These are phyloP conservation scores for Pilaira anomala DNA, from an alignment of 192 early-diverging fungal species.

Conservation along the genomic window DNA sequence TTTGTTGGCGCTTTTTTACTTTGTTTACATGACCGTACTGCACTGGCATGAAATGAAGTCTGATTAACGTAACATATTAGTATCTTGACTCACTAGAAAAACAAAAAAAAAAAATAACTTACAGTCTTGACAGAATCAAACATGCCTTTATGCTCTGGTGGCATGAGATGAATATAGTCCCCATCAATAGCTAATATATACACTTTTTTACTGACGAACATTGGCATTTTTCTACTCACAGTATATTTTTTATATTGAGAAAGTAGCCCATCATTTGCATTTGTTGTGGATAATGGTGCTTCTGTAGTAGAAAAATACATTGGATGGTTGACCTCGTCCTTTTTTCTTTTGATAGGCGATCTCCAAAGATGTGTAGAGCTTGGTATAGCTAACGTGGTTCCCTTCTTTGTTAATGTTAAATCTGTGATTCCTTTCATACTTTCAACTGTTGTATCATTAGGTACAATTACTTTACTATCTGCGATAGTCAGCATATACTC, in stretches of 20 bases:
- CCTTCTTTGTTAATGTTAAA: constrained; percentile 69
- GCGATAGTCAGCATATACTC: constrained; percentile 87
- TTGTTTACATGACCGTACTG: constrained; percentile 62
- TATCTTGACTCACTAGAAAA: constrained; percentile 20
- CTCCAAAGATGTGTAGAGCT: constrained; percentile 37
- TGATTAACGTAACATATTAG: constrained; percentile 24
- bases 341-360: constrained; percentile 38
- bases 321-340: constrained; percentile 27
- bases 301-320: constrained; percentile 27
- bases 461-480: constrained; percentile 67
- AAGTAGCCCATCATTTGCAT: constrained; percentile 21
- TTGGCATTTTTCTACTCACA: constrained; percentile 79
- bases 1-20: constrained; percentile 65
- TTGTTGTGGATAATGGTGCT: background rate
- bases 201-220: constrained; percentile 83
- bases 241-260: constrained; percentile 65
- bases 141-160: constrained; percentile 70
- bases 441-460: constrained; percentile 78
- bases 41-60: constrained; percentile 64
- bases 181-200: constrained; percentile 92
- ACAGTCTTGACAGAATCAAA: constrained; percentile 85
- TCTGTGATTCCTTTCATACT: constrained; percentile 58
- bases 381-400: constrained; percentile 34
- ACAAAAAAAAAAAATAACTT: too few relatives aligned
- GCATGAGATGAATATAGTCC: constrained; percentile 88